Evolutionary conservation across 768 basidiomycete genomes (phyloP).

Genomic region (Lyophyllum semitale): DNA sequence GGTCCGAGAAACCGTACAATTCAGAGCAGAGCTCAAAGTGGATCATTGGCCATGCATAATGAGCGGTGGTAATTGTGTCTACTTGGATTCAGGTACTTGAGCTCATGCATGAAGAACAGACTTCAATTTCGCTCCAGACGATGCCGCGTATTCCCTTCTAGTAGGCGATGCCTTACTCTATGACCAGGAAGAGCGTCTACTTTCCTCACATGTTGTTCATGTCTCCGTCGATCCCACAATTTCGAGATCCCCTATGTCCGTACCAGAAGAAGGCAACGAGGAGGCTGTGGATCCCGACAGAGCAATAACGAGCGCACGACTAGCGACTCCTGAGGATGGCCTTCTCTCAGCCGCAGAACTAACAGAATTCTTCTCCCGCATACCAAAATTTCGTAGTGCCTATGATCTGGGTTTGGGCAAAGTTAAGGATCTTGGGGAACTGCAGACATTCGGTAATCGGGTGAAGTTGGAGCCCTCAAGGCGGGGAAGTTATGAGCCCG

Average conservation of each 20-base stretch:
- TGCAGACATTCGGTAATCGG: constrained; percentile 54
- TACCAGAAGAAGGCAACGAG: constrained; percentile 46
- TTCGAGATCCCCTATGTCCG: constrained; percentile 23
- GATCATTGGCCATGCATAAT: constrained; percentile 78
- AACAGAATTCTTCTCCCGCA: constrained; percentile 40
- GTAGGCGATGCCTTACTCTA: constrained; percentile 59
- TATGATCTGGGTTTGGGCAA: constrained; percentile 59
- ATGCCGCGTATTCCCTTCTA: constrained; percentile 80
- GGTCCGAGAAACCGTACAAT: constrained; percentile 59
- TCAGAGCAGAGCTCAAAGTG: constrained; percentile 46
- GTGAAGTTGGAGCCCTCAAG: constrained; percentile 36
- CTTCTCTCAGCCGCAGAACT: constrained; percentile 66
- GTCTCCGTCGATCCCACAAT: constrained; percentile 66
- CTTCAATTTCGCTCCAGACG: constrained; percentile 86
- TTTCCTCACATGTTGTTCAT: constrained; percentile 72
- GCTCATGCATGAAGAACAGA: constrained; percentile 47
- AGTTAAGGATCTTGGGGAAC: neutral
- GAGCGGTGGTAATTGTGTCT: constrained; percentile 68
- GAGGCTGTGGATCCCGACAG: constrained; percentile 64
- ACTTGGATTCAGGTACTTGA: neutral
- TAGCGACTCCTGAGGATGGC: constrained; percentile 61
- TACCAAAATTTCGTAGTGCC: constrained; percentile 55
- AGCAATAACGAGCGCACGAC: constrained; percentile 74
- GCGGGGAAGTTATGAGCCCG: constrained; percentile 70
- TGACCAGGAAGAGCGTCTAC: constrained; percentile 53